Conservation (phyloP, 2,329 filamentous ascomycete genomes). For the Pestalotiopsis fici region DNA sequence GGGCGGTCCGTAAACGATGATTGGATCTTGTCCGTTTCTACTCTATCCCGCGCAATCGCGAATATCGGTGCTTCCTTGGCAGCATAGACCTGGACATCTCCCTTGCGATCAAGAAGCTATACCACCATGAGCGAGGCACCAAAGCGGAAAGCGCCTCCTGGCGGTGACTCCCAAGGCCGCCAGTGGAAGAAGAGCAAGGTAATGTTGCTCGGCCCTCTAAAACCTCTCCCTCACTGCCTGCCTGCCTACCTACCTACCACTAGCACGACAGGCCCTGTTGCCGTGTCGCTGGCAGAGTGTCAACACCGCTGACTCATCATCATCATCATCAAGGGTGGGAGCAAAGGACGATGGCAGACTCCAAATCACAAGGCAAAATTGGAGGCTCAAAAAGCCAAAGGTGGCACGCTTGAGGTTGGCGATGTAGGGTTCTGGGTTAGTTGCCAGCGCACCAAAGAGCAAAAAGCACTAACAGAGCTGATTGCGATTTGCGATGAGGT, state of each 20-base stretch:
- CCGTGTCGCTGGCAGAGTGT: not conserved
- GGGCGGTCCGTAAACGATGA: not conserved
- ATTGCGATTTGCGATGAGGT: slow-evolving; percentile 68
- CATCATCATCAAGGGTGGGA: slow-evolving; percentile 44
- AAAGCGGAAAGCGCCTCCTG: slow-evolving; percentile 35
- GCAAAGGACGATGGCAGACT: slow-evolving; percentile 61
- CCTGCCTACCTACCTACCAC: not conserved
- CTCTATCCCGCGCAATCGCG: not conserved
- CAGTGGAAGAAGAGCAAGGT: slow-evolving; percentile 38
- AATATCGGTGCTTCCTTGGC: not conserved
- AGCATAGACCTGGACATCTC: not conserved
- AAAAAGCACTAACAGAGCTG: slow-evolving; percentile 69
- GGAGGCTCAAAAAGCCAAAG: slow-evolving; percentile 37
- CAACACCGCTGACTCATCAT: not conserved
- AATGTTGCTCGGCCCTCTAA: slow-evolving; percentile 3
- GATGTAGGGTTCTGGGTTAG: slow-evolving; percentile 79
- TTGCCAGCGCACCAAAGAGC: slow-evolving; percentile 71
- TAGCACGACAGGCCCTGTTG: not conserved
- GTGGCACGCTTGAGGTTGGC: slow-evolving; percentile 60
- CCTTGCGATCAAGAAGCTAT: not conserved
- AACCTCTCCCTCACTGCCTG: no score
- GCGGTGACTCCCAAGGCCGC: slow-evolving; percentile 21
- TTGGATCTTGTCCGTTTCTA: not conserved
- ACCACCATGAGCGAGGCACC: slow-evolving; percentile 30
- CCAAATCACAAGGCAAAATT: slow-evolving; percentile 56